Conservation (phyloP, 192 early-diverging fungal genomes). For the Umbelopsis ramanniana region DNA sequence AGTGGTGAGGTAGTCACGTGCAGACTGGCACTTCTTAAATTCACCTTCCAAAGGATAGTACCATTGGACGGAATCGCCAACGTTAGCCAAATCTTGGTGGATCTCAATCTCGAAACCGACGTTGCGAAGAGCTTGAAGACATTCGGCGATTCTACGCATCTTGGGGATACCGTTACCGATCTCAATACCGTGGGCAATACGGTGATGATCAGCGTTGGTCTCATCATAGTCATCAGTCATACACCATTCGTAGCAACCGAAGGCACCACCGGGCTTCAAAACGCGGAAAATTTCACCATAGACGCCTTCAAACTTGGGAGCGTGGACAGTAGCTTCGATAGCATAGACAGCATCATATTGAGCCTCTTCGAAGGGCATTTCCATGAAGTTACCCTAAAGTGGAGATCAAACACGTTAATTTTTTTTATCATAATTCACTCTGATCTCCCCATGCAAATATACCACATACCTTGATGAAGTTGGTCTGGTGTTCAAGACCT, state of each 20-base stretch:
- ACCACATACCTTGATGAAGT: slow-evolving; percentile 52
- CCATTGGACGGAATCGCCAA: slow-evolving; percentile 79
- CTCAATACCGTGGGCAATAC: slow-evolving; percentile 84
- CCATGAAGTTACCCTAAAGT: slow-evolving; percentile 81
- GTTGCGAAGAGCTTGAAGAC: slow-evolving; percentile 77
- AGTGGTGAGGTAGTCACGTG: slow-evolving; percentile 55
- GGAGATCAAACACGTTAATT: not conserved
- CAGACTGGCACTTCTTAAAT: slow-evolving; percentile 50
- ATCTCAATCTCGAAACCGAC: slow-evolving; percentile 87
- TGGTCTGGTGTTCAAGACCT: slow-evolving; percentile 59
- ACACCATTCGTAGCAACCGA: slow-evolving; percentile 97
- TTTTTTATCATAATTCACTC: not conserved
- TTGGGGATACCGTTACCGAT: slow-evolving; percentile 90
- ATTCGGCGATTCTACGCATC: slow-evolving; percentile 75
- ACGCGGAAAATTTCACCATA: slow-evolving; percentile 91
- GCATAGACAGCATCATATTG: slow-evolving; percentile 90
- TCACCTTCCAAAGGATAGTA: slow-evolving; percentile 78
- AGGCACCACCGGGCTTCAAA: slow-evolving; percentile 89
- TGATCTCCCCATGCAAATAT: not conserved
- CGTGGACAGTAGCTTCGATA: slow-evolving; percentile 96
- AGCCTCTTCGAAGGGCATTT: slow-evolving; percentile 85
- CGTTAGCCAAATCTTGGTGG: slow-evolving; percentile 66
- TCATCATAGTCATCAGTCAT: slow-evolving; percentile 89
- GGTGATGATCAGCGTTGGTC: slow-evolving; percentile 69
- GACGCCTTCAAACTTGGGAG: slow-evolving; percentile 80